Conservation (phyloP, 1,139 yeast species). For the Suhomyces taliae region DNA sequence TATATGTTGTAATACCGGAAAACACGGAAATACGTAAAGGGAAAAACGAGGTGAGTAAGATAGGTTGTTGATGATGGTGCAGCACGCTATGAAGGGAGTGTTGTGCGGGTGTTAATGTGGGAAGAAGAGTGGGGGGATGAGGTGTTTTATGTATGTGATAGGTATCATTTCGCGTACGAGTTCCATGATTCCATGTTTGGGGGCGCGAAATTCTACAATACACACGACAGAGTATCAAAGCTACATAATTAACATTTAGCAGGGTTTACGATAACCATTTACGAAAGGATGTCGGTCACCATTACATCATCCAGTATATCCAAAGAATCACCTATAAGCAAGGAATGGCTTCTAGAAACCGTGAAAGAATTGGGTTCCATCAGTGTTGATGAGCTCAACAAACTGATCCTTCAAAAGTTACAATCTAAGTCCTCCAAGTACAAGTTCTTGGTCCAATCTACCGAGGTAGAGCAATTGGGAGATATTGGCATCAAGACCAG, state of each 20-base stretch:
- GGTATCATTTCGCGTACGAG: too few relatives aligned
- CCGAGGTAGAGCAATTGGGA: slow-evolving; percentile 18
- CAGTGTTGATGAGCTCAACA: slow-evolving; percentile 3
- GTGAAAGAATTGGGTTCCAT: slow-evolving; percentile 5
- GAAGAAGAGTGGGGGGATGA: too few relatives aligned
- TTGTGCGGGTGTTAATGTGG: too few relatives aligned
- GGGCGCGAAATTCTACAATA: too few relatives aligned
- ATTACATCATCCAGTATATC: slow-evolving; percentile 7
- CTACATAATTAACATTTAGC: not conserved
- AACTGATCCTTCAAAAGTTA: slow-evolving; percentile 20
- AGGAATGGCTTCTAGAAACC: slow-evolving; percentile 6
- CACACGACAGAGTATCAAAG: too few relatives aligned
- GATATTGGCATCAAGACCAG: slow-evolving; percentile 22
- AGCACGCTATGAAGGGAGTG: too few relatives aligned
- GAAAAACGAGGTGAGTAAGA: too few relatives aligned
- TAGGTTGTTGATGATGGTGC: too few relatives aligned
- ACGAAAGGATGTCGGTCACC: slow-evolving; percentile 1
- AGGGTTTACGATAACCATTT: not conserved
- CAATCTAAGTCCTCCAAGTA: slow-evolving; percentile 37
- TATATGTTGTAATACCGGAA: too few relatives aligned
- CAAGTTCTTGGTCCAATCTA: slow-evolving; percentile 34
- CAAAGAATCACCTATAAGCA: slow-evolving; percentile 12
- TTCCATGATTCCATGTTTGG: too few relatives aligned
- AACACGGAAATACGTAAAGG: too few relatives aligned
- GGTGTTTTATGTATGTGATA: too few relatives aligned